phyloP scores from a whole-genome alignment of 768 basidiomycete genomes.

The Daedaleopsis nitida region DNA sequence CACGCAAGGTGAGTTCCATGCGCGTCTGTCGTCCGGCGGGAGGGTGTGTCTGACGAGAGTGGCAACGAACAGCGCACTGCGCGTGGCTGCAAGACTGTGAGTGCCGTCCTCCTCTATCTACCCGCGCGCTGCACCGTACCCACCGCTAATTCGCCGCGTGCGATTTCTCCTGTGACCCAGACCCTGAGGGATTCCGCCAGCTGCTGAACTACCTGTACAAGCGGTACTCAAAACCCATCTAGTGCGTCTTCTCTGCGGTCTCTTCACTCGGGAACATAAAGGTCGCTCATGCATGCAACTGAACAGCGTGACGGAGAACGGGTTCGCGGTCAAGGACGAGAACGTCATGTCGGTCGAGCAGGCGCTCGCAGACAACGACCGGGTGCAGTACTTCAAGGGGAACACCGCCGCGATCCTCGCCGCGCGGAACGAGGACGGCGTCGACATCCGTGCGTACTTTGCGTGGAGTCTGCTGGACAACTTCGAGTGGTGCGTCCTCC shows the following conservation, averaged over 20 bases:
- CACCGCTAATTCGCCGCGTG: conserved; percentile 18
- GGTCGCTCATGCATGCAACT: conserved; percentile 20
- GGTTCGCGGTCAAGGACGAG: conserved; percentile 71
- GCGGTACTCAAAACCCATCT: conserved; percentile 56
- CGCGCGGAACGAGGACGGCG: conserved; percentile 64
- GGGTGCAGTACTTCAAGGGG: conserved; percentile 68
- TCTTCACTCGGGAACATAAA: conserved; percentile 48
- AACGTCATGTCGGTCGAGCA: conserved; percentile 52
- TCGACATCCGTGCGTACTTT: conserved; percentile 65
- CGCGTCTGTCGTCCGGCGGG: not conserved
- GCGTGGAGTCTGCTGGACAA: conserved; percentile 75
- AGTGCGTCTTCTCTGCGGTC: conserved; percentile 37
- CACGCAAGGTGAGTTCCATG: conserved; percentile 51
- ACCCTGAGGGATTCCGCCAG: conserved; percentile 70
- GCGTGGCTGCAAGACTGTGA: conserved; percentile 68
- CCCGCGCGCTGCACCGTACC: not conserved
- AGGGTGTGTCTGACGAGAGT: not conserved
- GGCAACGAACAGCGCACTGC: conserved; percentile 48
- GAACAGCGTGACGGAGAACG: conserved; percentile 70
- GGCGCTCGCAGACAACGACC: conserved; percentile 59
- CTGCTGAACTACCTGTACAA: conserved; percentile 73
- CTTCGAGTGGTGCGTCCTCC: conserved; percentile 57
- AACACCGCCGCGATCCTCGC: conserved; percentile 53
- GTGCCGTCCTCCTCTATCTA: conserved; percentile 22
- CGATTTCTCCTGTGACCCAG: conserved; percentile 31